phyloP scores from a whole-genome alignment of 1,284 basidiomycete species.

The Pascua guehoae region DNA sequence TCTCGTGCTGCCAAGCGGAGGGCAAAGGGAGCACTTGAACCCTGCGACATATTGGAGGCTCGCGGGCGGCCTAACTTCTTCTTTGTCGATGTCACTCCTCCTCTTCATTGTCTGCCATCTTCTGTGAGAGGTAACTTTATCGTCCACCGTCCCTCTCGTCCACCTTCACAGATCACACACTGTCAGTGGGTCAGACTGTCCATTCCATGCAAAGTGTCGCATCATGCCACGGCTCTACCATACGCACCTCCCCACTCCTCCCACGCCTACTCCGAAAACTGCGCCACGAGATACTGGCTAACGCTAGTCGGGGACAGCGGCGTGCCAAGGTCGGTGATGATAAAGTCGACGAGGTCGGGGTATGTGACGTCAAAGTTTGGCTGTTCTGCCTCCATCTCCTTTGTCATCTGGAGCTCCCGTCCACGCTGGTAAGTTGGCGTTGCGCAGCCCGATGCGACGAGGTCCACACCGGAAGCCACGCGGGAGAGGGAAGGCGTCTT shows the following conservation, averaged over 20 bases:
- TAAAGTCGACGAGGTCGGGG: constrained; percentile 49
- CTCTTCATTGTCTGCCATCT: no score
- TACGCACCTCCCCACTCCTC: background rate
- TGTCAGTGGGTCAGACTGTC: background rate
- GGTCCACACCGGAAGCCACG: constrained; percentile 2
- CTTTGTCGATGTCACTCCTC: no score
- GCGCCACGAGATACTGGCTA: constrained; percentile 49
- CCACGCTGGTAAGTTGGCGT: background rate
- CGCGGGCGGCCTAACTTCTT: no score
- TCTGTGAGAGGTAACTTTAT: no score
- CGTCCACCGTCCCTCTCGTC: background rate
- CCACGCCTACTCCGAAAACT: constrained; percentile 37
- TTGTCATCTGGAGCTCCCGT: constrained; percentile 38
- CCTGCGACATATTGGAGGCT: no score
- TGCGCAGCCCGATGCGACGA: constrained; percentile 6
- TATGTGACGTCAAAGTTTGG: constrained; percentile 53
- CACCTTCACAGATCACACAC: background rate
- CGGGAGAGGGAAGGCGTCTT: constrained; percentile 13
- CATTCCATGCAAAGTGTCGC: constrained; percentile 8
- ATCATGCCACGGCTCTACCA: background rate
- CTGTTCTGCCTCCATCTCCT: constrained; percentile 49
- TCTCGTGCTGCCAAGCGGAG: no score
- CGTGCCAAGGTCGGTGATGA: constrained; percentile 48
- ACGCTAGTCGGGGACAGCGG: constrained; percentile 45
- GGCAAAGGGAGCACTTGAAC: no score